A percentile compares a stretch with the other conserved stretches of the same genome.
These are phyloP conservation scores for Chlorella sp. DNA, from an alignment of 139 green algal species.

Conservation along the genomic window DNA sequence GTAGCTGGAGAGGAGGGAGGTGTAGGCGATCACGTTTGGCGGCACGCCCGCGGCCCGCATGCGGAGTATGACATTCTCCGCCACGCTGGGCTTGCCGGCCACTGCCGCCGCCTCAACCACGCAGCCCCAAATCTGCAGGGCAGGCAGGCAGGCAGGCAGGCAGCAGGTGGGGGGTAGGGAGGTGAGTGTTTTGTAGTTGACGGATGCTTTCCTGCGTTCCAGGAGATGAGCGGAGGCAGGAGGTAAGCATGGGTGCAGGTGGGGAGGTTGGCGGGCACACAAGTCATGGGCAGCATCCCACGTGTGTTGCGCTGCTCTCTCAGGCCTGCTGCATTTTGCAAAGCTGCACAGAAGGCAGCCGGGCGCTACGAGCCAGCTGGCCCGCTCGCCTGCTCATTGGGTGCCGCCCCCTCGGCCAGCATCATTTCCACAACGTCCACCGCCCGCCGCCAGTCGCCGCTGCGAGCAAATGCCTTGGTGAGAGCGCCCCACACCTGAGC, in stretches of 20 bases:
- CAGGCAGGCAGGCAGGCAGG: not conserved
- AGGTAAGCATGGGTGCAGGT: not conserved
- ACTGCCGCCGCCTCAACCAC: conserved; percentile 24
- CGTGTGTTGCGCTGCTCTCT: too few relatives aligned
- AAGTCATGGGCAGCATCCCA: too few relatives aligned
- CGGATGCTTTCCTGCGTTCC: too few relatives aligned
- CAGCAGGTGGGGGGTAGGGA: not conserved
- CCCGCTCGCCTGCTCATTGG: conserved; percentile 22
- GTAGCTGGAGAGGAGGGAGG: conserved; percentile 72
- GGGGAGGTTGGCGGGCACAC: not conserved
- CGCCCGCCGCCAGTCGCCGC: conserved; percentile 25
- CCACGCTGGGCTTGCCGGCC: conserved; percentile 15
- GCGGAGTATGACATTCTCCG: conserved; percentile 66
- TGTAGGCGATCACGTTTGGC: conserved; percentile 78
- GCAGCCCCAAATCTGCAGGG: conserved; percentile 21
- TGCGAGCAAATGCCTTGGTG: conserved; percentile 34
- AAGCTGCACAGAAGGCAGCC: not conserved
- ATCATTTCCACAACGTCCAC: conserved; percentile 13
- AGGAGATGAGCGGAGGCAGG: not conserved
- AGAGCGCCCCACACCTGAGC: conserved; percentile 27
- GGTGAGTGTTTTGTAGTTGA: too few relatives aligned
- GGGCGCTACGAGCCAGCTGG: too few relatives aligned
- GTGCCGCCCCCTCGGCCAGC: conserved; percentile 10
- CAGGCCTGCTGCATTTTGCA: not conserved
- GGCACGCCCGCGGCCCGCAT: conserved; percentile 72